Evolutionary conservation across 148 eudicot species (phyloP).

Genomic region (Rhododendron ferrugineum): DNA sequence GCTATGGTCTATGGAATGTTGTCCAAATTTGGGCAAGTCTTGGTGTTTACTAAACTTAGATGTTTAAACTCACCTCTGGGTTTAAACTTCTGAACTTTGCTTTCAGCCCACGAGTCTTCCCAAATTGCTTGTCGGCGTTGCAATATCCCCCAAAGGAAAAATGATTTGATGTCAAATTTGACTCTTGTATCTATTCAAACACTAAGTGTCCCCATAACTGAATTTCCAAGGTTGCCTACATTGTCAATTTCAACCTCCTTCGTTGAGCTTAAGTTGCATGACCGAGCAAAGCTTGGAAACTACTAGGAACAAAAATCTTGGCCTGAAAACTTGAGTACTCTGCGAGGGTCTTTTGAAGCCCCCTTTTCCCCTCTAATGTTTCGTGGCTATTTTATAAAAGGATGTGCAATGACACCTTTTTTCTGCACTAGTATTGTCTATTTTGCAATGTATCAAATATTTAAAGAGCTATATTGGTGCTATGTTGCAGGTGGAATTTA

Average conservation of each 20-base stretch:
- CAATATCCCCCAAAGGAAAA: background rate
- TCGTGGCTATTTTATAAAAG: background rate
- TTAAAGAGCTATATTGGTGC: slow-evolving; percentile 1
- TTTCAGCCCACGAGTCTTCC: background rate
- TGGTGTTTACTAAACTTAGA: background rate
- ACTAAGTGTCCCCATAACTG: background rate
- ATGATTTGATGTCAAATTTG: background rate
- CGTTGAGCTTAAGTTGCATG: background rate
- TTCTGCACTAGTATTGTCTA: background rate
- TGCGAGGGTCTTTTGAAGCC: background rate
- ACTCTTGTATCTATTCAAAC: background rate
- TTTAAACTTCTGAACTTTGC: background rate
- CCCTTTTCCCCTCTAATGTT: background rate
- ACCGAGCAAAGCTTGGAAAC: background rate
- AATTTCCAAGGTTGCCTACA: background rate
- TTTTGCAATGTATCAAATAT: background rate
- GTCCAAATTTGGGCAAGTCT: background rate
- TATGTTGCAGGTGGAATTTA: slow-evolving; percentile 72
- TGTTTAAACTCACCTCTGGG: background rate
- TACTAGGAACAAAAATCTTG: background rate
- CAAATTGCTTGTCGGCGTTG: background rate
- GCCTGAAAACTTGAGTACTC: background rate
- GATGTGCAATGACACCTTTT: background rate
- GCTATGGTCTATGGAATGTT: background rate
- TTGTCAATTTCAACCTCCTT: background rate